A percentile compares a stretch with the other conserved stretches of the same genome.
Evolutionary conservation across 1,139 yeast genomes (phyloP).

Genomic region (Hansenula lynferdii): DNA sequence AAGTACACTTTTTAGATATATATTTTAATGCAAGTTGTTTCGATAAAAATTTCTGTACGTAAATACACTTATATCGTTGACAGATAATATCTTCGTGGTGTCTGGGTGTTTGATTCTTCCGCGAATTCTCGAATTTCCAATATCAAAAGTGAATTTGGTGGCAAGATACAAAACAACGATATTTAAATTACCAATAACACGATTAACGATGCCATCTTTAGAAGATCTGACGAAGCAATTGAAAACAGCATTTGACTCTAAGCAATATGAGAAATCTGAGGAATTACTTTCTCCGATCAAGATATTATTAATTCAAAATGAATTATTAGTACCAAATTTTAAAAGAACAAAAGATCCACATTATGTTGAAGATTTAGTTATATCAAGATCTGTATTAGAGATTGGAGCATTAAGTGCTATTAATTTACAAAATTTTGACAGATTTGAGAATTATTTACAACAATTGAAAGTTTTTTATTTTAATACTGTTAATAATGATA

Average conservation of each 20-base stretch:
- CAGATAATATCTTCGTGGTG: too few species aligned
- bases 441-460: constrained; percentile 67
- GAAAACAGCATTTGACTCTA: constrained; percentile 55
- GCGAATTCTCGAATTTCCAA: not conserved
- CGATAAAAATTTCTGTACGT: too few species aligned
- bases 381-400: constrained; percentile 79
- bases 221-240: constrained; percentile 61
- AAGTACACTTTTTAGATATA: too few species aligned
- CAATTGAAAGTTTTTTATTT: constrained; percentile 77
- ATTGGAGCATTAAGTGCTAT: constrained; percentile 81
- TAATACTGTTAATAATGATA: constrained; percentile 28
- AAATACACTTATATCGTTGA: too few species aligned
- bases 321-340: constrained; percentile 67
- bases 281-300: constrained; percentile 66
- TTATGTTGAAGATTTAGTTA: constrained; percentile 60
- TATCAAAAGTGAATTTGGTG: not conserved
- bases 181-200: not conserved
- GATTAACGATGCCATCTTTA: constrained; percentile 23
- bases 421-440: constrained; percentile 53
- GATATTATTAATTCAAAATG: constrained; percentile 71
- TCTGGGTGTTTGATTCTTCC: not conserved
- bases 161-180: not conserved
- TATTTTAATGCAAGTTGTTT: too few species aligned
- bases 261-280: constrained; percentile 58
- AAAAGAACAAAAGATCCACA: constrained; percentile 31